Base-by-base conservation (phyloP, 2,329 filamentous ascomycete species). In the Apiospora malaysiana region DNA sequence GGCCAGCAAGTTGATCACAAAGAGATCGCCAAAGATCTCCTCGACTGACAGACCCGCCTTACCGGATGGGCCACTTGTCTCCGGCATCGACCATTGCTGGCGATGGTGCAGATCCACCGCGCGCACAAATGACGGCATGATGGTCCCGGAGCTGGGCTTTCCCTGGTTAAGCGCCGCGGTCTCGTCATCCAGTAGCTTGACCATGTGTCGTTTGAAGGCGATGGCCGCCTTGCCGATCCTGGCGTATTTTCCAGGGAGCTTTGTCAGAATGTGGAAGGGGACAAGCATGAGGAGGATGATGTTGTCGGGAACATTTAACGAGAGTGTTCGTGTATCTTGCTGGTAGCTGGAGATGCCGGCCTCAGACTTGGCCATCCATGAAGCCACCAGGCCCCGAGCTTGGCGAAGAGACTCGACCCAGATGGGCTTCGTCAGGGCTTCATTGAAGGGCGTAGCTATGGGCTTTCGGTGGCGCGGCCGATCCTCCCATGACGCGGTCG, bases 11-110 rank as follows among this genome's bases (percentile, higher is more conserved):
- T 85, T 86, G 72, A 86, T 82, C 0, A 84, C 77, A 68, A 85
- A 86, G 67, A 86, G 77, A 56, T 87, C 87, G 14, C 85, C 84
- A 49, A 84, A 83, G 9, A 88, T 83, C 70, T 88, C 85, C 0
- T 72, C 71, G 65, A 83, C 81, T 0, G 76, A 83, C 46, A 83
- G 77, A 10, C 78, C 72, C 71, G 46, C n/a, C 18, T 27, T 56
- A 14, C 12, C 63, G 67, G 68, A 8, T 74, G 68, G 18, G 77
- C 75, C 14, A 74, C 72, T 14, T 25, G 12, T 45, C 69, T 79
- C 74, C 7, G 78, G 75, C 6, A 5, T 9, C 21, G 23, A 16
- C 49, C 23, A 12, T 3, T 56, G 49, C 10, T 56, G 23, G 5
- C 49, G 23, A 14, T 56, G 49, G 25, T 56, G 16, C 2, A 27